Evolutionary conservation across 805 yeast genomes (phyloP).

Genomic region (Metschnikowia rubicola): DNA sequence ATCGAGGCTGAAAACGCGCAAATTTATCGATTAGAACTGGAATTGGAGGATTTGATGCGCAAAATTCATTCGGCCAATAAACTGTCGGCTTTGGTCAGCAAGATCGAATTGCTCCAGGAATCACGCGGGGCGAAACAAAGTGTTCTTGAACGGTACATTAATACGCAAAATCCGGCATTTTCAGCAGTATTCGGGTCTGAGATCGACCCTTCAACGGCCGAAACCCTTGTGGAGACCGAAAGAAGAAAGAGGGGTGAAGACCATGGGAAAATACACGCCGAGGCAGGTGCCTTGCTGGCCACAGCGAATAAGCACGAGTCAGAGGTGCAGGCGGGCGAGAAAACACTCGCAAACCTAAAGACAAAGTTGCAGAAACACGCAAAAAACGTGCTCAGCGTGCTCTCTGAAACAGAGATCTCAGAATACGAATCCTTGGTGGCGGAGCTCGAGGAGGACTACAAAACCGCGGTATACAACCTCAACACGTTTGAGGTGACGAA

Average conservation of each 20-base stretch:
- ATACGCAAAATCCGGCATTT: constrained; percentile 22
- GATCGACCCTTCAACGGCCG: constrained; percentile 16
- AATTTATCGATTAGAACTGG: constrained; percentile 29
- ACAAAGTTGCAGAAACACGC: constrained; percentile 5
- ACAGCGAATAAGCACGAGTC: background rate
- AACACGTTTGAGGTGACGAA: constrained; percentile 69
- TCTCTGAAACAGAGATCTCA: constrained; percentile 39
- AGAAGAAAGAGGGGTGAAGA: background rate
- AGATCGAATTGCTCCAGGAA: constrained; percentile 43
- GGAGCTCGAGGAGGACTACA: constrained; percentile 61
- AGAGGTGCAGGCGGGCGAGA: constrained; percentile 1
- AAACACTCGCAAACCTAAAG: background rate
- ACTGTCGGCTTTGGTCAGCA: constrained; percentile 58
- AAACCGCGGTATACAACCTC: constrained; percentile 57
- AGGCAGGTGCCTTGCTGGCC: background rate
- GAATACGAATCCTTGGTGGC: constrained; percentile 48
- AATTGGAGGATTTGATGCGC: constrained; percentile 50
- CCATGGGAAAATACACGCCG: background rate
- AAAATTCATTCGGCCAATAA: constrained; percentile 50
- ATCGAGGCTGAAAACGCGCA: constrained; percentile 38
- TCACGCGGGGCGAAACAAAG: constrained; percentile 30
- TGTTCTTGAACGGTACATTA: constrained; percentile 26
- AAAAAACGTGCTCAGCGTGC: constrained; percentile 21
- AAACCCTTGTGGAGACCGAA: constrained; percentile 8
- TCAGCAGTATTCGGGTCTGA: constrained; percentile 13